Conservation (phyloP, 108 stramenopile species). For the Cyclotella choctawhatcheeana region DNA sequence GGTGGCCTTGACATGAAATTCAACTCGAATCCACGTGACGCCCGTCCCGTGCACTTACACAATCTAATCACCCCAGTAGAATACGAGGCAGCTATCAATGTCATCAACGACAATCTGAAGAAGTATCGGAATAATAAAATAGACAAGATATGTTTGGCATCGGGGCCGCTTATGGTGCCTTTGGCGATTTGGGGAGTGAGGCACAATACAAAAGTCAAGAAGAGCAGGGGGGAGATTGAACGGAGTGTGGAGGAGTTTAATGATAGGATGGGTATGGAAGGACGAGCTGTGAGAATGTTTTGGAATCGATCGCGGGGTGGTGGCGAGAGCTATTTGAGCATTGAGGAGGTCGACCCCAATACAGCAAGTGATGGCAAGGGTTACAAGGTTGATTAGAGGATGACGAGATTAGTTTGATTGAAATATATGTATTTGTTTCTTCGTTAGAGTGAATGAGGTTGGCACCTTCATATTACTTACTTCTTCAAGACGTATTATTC, state of each 20-base stretch:
- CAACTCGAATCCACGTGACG: conserved; percentile 35
- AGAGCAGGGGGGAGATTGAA: conserved; percentile 52
- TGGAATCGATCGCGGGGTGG: conserved; percentile 38
- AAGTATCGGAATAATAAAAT: conserved; percentile 52
- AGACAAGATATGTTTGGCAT: conserved; percentile 56
- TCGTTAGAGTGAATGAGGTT: no score
- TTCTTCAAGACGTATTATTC: no score
- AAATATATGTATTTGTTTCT: no score
- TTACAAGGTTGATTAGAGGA: conserved; percentile 38
- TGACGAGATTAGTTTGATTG: no score
- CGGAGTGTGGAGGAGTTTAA: conserved; percentile 71
- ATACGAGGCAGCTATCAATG: conserved; percentile 60
- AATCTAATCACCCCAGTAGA: conserved; percentile 58
- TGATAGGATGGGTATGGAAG: conserved; percentile 41
- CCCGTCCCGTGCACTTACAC: conserved; percentile 47
- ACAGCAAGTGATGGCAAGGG: not conserved
- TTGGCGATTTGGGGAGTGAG: conserved; percentile 76
- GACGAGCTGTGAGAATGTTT: conserved; percentile 39
- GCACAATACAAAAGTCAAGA: conserved; percentile 58
- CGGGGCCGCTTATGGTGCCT: conserved; percentile 70
- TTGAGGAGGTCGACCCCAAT: conserved; percentile 35
- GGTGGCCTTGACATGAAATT: conserved; percentile 53
- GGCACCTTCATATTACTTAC: no score
- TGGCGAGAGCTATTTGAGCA: conserved; percentile 45
- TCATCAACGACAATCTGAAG: conserved; percentile 60